A percentile compares a stretch with the other conserved stretches of the same genome.
phyloP scores from a whole-genome alignment of 176 grass and related monocot genomes.

The Carex littledalei region DNA sequence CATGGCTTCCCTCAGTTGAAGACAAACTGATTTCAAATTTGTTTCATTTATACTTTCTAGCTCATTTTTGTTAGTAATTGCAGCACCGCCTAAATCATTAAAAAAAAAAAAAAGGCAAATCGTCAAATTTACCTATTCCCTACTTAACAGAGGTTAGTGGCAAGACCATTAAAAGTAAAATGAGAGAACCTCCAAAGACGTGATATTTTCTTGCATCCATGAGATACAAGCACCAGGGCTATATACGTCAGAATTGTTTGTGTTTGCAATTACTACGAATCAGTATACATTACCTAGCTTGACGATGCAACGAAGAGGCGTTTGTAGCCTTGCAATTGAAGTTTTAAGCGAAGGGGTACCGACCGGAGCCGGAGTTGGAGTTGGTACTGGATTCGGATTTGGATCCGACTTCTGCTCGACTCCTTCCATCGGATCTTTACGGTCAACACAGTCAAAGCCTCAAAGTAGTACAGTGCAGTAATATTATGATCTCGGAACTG shows the following conservation, averaged over 20 bases:
- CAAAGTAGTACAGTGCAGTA: not conserved
- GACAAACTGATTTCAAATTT: slow-evolving; percentile 53
- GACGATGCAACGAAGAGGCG: slow-evolving; percentile 56
- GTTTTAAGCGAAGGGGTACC: not conserved
- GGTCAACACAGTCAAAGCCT: not conserved
- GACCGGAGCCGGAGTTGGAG: not conserved
- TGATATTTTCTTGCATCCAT: too few species aligned
- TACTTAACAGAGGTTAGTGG: too few species aligned
- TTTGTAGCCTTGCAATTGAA: not conserved
- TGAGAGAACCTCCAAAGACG: too few species aligned
- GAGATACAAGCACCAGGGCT: not conserved
- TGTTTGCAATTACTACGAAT: not conserved
- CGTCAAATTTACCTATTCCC: too few species aligned
- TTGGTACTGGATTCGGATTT: not conserved
- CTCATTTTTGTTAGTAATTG: slow-evolving; percentile 89
- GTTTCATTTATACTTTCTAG: slow-evolving; percentile 65
- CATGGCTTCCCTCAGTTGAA: slow-evolving; percentile 76
- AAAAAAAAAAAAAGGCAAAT: not conserved
- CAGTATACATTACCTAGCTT: slow-evolving; percentile 49
- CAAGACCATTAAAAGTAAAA: too few species aligned
- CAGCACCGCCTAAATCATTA: slow-evolving; percentile 61
- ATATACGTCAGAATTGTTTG: not conserved
- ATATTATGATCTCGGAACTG: too few species aligned
- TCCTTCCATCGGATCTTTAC: slow-evolving; percentile 7
- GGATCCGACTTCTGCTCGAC: not conserved